Base-by-base conservation (phyloP, 495 filamentous ascomycete genomes). In the Massariosphaeria phaeospora region DNA sequence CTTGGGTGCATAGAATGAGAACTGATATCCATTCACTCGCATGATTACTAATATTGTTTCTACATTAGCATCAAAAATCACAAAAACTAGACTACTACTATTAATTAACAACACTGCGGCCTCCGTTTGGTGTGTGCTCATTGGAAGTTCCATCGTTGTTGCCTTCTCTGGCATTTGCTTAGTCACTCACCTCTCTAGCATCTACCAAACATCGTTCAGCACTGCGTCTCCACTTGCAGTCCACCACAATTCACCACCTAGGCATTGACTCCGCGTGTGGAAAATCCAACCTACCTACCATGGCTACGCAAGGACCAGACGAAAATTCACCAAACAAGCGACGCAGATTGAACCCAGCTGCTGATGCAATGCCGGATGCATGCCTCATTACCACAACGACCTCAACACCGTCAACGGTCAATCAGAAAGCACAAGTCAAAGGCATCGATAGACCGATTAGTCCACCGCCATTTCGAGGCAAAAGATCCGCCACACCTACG, bases 371-470 rank as follows among this genome's bases (percentile, higher is more conserved):
- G 49, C 38, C n/a, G 15, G 5, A 42, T n/a, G 12, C 25, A 29
- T 24, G 30, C 29, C 39, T 7, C 40, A 39, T 3, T 23, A 26
- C 20, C 18, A 4, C 2, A 40, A 21, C 20, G 17, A 25, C 18
- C 43, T 8, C 2, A 3, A 33, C 27, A 44, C 41, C 21, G 17
- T 1, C 26, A 20, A 8, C 2, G 17, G 26, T 21, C 35, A 40
- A 2, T 20, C 26, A 17, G 29, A 7, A 33, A 47, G 27, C 29
- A 17, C 1, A n/a, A 3, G 31, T 23, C 1, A 44, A 27, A 34
- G 30, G 18, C 4, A 26, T 60, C 25, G 25, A 29, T 8, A n/a
- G 51, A 17, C 41, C 57, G 1, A 61, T 61, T 17, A 61, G 57
- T 24, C 57, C 57, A 1, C 57, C 57, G 18, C 29, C 26, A 1